Evolutionary conservation across 495 filamentous ascomycete species (phyloP).

Genomic region (Cairneyella variabilis): DNA sequence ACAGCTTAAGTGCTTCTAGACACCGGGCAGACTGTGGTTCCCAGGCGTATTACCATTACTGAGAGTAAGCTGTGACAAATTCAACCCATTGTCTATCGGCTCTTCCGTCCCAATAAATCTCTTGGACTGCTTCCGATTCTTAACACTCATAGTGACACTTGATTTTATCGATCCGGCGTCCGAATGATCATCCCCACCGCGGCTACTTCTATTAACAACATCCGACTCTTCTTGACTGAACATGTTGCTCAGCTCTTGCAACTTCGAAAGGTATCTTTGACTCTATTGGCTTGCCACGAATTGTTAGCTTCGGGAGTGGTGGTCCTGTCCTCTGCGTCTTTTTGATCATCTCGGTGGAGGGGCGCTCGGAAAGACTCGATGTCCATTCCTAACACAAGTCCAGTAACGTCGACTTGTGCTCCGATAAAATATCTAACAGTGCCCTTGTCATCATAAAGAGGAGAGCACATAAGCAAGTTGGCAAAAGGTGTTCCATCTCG

Average conservation of each 20-base stretch:
- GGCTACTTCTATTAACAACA: slow-evolving; percentile 10
- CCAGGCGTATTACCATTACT: not conserved
- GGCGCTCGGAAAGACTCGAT: slow-evolving; percentile 54
- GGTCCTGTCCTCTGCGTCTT: not conserved
- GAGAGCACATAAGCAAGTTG: slow-evolving; percentile 61
- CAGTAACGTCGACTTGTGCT: slow-evolving; percentile 56
- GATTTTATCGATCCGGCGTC: slow-evolving; percentile 1
- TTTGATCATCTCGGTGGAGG: slow-evolving; percentile 25
- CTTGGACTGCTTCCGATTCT: slow-evolving; percentile 4
- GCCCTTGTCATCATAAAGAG: slow-evolving; percentile 58
- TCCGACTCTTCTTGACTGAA: slow-evolving; percentile 54
- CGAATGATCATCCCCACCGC: slow-evolving; percentile 6
- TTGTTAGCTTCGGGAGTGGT: not conserved
- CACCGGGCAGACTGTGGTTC: slow-evolving; percentile 1
- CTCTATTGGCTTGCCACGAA: not conserved
- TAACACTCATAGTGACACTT: not conserved
- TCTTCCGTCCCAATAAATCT: slow-evolving; percentile 8
- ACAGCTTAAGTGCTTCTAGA: slow-evolving; percentile 12
- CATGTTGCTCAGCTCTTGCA: slow-evolving; percentile 54
- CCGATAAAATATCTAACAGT: slow-evolving; percentile 58
- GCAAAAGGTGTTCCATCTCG: slow-evolving; percentile 62
- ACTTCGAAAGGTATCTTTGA: slow-evolving; percentile 37
- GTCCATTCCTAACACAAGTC: slow-evolving; percentile 51
- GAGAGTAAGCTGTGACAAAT: not conserved
- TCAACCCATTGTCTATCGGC: not conserved